A percentile compares a stretch with the other conserved stretches of the same genome.
Conservation (phyloP, 345 rosid genomes). For the Pistacia vera region DNA sequence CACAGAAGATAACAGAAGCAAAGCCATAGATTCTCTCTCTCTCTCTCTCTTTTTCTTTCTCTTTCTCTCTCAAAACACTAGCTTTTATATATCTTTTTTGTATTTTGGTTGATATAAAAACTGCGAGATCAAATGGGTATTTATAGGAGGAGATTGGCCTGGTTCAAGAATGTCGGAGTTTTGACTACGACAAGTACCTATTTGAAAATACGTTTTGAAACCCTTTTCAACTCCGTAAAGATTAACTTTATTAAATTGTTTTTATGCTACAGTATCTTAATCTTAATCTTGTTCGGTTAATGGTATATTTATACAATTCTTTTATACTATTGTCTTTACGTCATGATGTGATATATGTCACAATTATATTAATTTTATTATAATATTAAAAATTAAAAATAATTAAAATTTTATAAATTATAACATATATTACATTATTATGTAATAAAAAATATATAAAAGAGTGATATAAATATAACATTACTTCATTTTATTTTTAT, state of each 20-base stretch:
- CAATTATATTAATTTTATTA: too few species aligned
- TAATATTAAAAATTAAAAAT: too few species aligned
- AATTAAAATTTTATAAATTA: too few species aligned
- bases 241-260: not conserved
- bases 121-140: slow-evolving; percentile 26
- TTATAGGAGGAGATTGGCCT: slow-evolving; percentile 33
- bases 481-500: not conserved
- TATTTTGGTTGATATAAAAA: not conserved
- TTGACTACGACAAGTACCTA: slow-evolving; percentile 10
- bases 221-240: not conserved
- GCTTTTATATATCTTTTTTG: not conserved
- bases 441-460: too few species aligned
- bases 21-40: slow-evolving; percentile 23
- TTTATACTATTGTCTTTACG: too few species aligned
- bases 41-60: not conserved
- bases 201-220: slow-evolving; percentile 11
- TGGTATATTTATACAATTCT: too few species aligned
- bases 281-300: too few species aligned
- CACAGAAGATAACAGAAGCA: slow-evolving; percentile 19
- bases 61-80: not conserved
- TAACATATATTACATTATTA: too few species aligned
- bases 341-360: too few species aligned
- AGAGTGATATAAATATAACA: too few species aligned
- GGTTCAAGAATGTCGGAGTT: slow-evolving; percentile 23
- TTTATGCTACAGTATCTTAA: not conserved